Evolutionary conservation across 176 grass and related monocot species (phyloP).

Genomic region (Hsuehochloa calcarea): DNA sequence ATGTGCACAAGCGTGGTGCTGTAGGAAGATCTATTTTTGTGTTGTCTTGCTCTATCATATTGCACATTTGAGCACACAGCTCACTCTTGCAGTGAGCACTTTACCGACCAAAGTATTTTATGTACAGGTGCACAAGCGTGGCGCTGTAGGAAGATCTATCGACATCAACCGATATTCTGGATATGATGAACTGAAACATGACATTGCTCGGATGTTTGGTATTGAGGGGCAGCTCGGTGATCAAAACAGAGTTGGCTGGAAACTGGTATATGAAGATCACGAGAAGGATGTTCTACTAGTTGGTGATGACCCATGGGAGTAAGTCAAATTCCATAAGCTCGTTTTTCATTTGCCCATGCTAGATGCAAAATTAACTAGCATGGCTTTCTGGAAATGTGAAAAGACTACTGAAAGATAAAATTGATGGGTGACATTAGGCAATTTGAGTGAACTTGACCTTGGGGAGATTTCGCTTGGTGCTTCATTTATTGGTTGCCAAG

Average conservation of each 20-base stretch:
- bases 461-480: neutral
- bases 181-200: constrained; percentile 67
- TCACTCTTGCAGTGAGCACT: neutral
- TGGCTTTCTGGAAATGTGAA: constrained; percentile 9
- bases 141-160: constrained; percentile 77
- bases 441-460: neutral
- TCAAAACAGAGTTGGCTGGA: constrained; percentile 75
- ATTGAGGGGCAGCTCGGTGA: constrained; percentile 78
- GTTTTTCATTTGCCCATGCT: neutral
- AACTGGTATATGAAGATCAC: constrained; percentile 81
- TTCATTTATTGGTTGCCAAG: neutral
- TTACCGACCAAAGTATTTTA: constrained; percentile 20
- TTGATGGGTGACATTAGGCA: no score
- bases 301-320: constrained; percentile 88
- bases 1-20: constrained; percentile 82
- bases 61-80: neutral
- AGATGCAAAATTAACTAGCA: constrained; percentile 12
- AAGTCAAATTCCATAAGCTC: constrained; percentile 46
- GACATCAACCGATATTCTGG: constrained; percentile 74
- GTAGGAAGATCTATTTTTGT: constrained; percentile 71
- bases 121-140: constrained; percentile 73
- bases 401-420: neutral
- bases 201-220: constrained; percentile 74
- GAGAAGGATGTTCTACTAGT: constrained; percentile 86
- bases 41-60: neutral